Evolutionary conservation across 2,329 filamentous ascomycete species (phyloP), one percentile per base, ranked within the genome.

Genomic region (Fusarium sp.): DNA sequence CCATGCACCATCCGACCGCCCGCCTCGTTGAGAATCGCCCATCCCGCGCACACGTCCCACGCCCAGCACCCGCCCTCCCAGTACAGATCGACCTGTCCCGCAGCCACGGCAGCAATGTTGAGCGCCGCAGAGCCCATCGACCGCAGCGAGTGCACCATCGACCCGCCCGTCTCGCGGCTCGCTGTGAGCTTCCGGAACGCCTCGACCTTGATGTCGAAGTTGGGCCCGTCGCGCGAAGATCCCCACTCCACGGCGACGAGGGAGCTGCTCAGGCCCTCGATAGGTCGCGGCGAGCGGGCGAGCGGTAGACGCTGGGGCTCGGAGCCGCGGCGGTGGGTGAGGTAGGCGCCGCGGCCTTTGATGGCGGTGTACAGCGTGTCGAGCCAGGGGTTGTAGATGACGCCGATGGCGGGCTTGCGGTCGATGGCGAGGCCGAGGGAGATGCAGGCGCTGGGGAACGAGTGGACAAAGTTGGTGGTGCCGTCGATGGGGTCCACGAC

Each of bases 21-120:
- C 0, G 91, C 89, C 79, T 94, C 91, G 28, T 79, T 78, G 25
- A 94, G 78, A 58, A 94, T 88, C 55, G 88, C 87, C 91, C 91
- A 93, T 0, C 88, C 91, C 6, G 91, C 91, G 72, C 89, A 91
- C 3, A 94, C 91, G 74, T 94, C 91, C 91, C 91, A 94, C 2
- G 91, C 90, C 85, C 90, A 94, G 75, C 90, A 92, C 1, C 91
- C 91, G 34, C 89, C 90, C 77, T 94, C 91, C 91, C 91, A 94
- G 74, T 92, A 94, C 22, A 86, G 70, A 73, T 94, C 91, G 25
- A 92, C 68, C 73, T 87, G 83, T 0, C 91, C 91, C 9, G 86
- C 84, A 3, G 91, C 91, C 4, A 92, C 88, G 35, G 82, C 84
- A 54, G 89, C 91, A 15, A 93, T 75, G 74, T 93, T 93, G 69